phyloP scores from a whole-genome alignment of 129 eudicot species.

The Ambrosia artemisiifolia region DNA sequence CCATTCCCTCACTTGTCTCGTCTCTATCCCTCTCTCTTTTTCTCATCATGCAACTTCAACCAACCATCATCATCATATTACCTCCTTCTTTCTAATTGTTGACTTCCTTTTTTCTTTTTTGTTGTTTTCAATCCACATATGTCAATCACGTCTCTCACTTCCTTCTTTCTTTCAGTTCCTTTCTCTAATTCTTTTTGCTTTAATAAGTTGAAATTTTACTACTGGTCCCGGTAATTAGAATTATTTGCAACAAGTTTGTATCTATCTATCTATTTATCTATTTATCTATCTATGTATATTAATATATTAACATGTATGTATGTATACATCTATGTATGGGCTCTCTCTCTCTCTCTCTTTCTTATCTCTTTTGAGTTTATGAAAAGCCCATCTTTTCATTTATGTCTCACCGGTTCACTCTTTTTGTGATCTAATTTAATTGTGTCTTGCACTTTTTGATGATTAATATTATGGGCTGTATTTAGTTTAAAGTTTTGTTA shows the following conservation, averaged over 20 bases:
- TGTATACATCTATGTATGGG: not conserved
- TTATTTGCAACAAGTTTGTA: too few relatives aligned
- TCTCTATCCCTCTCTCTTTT: slow-evolving; percentile 44
- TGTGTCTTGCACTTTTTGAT: slow-evolving; percentile 28
- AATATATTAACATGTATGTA: not conserved
- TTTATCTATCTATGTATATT: slow-evolving; percentile 9
- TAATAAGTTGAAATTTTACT: not conserved
- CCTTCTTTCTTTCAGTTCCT: slow-evolving; percentile 13
- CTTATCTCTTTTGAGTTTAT: slow-evolving; percentile 40
- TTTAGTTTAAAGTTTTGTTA: not conserved
- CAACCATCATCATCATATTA: too few relatives aligned
- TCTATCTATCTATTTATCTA: too few relatives aligned
- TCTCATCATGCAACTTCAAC: slow-evolving; percentile 11
- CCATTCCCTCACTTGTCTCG: slow-evolving; percentile 44
- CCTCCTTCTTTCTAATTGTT: slow-evolving; percentile 11
- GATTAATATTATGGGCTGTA: slow-evolving; percentile 11
- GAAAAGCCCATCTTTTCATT: slow-evolving; percentile 36
- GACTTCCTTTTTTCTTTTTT: slow-evolving; percentile 26
- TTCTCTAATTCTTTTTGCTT: slow-evolving; percentile 17
- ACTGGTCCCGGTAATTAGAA: not conserved
- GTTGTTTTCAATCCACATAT: slow-evolving; percentile 24
- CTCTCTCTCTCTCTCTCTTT: slow-evolving; percentile 39
- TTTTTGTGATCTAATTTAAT: slow-evolving; percentile 29
- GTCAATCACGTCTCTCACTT: slow-evolving; percentile 27
- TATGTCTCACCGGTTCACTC: slow-evolving; percentile 27